These are phyloP conservation scores for Gastrolobium villosum DNA, from an alignment of 306 rosid species.

Conservation along the genomic window DNA sequence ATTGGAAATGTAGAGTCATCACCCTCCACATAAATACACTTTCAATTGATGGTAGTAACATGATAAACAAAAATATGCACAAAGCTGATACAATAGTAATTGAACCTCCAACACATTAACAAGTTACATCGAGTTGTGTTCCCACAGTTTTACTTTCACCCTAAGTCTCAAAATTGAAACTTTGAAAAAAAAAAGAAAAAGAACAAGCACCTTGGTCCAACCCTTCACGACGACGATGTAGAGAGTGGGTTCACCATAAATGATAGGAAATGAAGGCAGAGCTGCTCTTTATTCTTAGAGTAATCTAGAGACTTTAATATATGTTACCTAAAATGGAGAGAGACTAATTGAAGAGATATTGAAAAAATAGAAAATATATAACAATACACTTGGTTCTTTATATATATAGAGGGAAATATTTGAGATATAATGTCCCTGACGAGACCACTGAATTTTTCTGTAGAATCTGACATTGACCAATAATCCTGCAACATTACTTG, in stretches of 20 bases:
- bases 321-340: too few species aligned
- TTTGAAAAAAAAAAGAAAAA: not conserved
- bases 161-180: not conserved
- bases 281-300: conserved; percentile 99
- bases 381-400: too few species aligned
- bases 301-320: too few species aligned
- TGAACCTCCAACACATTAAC: conserved; percentile 75
- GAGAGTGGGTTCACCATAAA: conserved; percentile 86
- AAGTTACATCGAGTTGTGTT: not conserved
- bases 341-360: too few species aligned
- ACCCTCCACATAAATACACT: not conserved
- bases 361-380: too few species aligned
- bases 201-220: conserved; percentile 73
- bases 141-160: not conserved
- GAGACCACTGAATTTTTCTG: too few species aligned
- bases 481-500: too few species aligned
- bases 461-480: too few species aligned
- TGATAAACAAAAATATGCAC: not conserved
- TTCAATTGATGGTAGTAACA: not conserved
- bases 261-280: conserved; percentile 82
- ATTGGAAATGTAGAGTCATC: too few species aligned
- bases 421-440: too few species aligned
- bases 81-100: conserved; percentile 91
- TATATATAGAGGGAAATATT: too few species aligned
- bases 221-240: conserved; percentile 92